Base-by-base conservation (phyloP, 495 filamentous ascomycete genomes). In the Aspergillus heteromorphus region DNA sequence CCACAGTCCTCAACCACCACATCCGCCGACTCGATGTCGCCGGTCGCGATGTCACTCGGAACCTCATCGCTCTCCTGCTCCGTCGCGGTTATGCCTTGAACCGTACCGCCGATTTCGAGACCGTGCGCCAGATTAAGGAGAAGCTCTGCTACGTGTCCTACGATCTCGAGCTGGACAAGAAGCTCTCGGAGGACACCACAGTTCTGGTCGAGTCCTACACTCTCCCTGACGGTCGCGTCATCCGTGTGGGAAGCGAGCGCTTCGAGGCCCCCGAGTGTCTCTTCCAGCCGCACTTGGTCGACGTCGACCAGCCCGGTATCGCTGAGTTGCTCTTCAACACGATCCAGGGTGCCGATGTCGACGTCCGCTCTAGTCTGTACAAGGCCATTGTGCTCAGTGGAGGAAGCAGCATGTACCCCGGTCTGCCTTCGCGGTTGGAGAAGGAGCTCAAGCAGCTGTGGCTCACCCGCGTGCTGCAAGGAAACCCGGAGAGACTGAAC, bases 121-220 rank as follows among this genome's bases (percentile, higher is more conserved):
- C 93, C 23, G 93, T 97, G 38, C 90, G 93, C 41, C 92, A 96
- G 71, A 97, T 99, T 74, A 99, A 99, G 76, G 93, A 99, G 78
- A 97, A 97, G 83, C 87, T 99, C 30, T 97, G 92, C 78, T 99
- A 99, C 73, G 92, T 99, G 54, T 96, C 91, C 4, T 99, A 97
- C 77, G 95, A 99, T 70, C 81, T 99, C 50, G 90, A 93, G 74
- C 79, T 97, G 41, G 93, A 99, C 79, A 88, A 97, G 72, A 83
- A 88, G 61, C 84, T 99, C 42, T 92, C 87, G 58, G 93, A 99
- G 73, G 95, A 99, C 64, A 99, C 93, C 16, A 99, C 93, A 9
- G 92, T 97, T 13, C 76, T 99, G 42, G 93, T 99, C 13, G 93
- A 99, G 70, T 92, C 87, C 62, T 99, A 97, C 74, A 98, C 93